Percentiles rank a stretch among this genome's conserved stretches.
phyloP scores from a whole-genome alignment of 2,329 filamentous ascomycete genomes.

The Ceratocystis cacaofunesta region DNA sequence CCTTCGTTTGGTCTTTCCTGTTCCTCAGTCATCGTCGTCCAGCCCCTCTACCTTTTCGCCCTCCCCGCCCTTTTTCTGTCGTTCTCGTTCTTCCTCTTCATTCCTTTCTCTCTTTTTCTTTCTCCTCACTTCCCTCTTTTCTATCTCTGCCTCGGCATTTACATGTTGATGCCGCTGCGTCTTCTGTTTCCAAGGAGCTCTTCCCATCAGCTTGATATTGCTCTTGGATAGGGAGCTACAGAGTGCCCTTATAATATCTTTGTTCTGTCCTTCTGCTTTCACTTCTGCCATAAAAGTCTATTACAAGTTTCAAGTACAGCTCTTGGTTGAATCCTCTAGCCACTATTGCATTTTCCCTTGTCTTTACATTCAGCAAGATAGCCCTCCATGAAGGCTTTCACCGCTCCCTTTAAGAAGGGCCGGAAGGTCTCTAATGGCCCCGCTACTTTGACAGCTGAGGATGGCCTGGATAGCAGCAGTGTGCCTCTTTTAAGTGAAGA shows the following conservation, averaged over 20 bases:
- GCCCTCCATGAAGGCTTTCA: conserved; percentile 15
- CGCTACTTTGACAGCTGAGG: background rate
- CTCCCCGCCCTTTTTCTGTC: background rate
- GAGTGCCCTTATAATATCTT: background rate
- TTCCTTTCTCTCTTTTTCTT: background rate
- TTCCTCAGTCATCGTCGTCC: background rate
- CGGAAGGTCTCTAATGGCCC: conserved; percentile 7
- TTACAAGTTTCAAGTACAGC: background rate
- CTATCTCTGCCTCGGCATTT: background rate
- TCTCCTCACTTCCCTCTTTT: background rate
- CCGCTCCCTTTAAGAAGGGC: conserved; percentile 16
- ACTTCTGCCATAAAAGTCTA: background rate
- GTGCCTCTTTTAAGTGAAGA: conserved; percentile 7
- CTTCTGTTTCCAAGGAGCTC: background rate
- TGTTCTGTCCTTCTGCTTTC: background rate
- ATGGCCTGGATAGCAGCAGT: conserved; percentile 8
- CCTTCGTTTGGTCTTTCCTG: background rate
- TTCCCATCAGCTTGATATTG: background rate
- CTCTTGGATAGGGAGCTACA: background rate
- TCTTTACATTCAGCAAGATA: background rate
- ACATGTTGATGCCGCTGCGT: background rate
- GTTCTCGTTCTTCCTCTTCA: background rate
- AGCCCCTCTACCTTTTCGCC: background rate
- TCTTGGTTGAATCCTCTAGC: background rate
- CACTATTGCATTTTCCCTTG: background rate